These are phyloP conservation scores for Clathrospora elynae DNA, from an alignment of 2,329 filamentous ascomycete genomes.

Conservation along the genomic window DNA sequence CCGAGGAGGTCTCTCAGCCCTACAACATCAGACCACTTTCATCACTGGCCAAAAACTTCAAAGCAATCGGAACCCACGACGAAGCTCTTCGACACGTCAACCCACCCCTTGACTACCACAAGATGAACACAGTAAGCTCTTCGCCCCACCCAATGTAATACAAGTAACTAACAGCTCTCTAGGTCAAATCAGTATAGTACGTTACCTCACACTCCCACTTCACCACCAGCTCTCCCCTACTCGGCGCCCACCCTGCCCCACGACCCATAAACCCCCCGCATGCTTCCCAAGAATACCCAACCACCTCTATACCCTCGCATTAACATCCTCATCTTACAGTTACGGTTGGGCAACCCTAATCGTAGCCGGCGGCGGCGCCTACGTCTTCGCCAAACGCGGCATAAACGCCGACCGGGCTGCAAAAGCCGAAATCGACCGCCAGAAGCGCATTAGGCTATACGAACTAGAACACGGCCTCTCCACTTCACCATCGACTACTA, in stretches of 20 bases:
- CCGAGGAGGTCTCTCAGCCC: constrained; percentile 6
- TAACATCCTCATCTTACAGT: constrained; percentile 61
- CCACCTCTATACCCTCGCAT: no score
- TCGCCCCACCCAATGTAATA: background rate
- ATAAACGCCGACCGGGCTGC: constrained; percentile 90
- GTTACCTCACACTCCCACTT: constrained; percentile 30
- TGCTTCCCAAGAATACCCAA: background rate
- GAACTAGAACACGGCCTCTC: constrained; percentile 36
- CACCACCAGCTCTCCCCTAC: constrained; percentile 2
- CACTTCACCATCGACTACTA: constrained; percentile 7
- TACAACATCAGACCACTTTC: constrained; percentile 41
- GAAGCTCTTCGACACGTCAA: constrained; percentile 10
- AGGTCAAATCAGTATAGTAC: constrained; percentile 66
- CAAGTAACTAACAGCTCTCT: constrained; percentile 24
- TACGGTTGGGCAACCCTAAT: constrained; percentile 91
- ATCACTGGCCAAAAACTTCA: constrained; percentile 27
- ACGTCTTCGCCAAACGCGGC: constrained; percentile 92
- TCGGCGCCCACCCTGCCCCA: constrained; percentile 12
- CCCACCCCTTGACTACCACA: constrained; percentile 9
- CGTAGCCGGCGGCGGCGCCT: constrained; percentile 82
- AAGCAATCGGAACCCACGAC: constrained; percentile 12
- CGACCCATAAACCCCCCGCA: constrained; percentile 2
- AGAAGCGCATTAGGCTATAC: constrained; percentile 39
- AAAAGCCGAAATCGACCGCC: constrained; percentile 61
- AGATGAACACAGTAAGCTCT: constrained; percentile 60